Base-by-base conservation (phyloP, 257 asterid species). In the Nicotiana benthamiana region DNA sequence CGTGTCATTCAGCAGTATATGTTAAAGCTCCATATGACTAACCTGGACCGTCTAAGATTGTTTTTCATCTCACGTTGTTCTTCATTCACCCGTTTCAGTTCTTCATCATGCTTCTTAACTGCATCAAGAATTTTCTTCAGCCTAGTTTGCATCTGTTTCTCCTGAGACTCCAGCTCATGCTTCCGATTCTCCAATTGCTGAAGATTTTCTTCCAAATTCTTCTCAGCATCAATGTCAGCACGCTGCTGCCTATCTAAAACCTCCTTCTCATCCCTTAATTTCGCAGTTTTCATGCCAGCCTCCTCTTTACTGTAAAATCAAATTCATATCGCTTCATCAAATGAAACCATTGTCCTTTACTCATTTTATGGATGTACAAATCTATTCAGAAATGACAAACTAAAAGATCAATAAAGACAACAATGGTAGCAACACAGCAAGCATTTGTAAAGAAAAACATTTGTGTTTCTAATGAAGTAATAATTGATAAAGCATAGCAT, bases 201-300 rank as follows among this genome's bases (percentile, higher is more conserved):
- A 84, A 90, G 82, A 90, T 96, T 96, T 88, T 96, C 98, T 87
- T 90, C 97, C 92, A 96, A 84, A 88, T 96, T 91, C 88, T 91
- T 96, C 83, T 77, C 89, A 57, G 95, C 95, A 85, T 94, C 98
- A 81, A 85, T 88, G 86, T 94, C 98, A 85, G 95, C 97, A 85
- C 92, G 91, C 59, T 96, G 98, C 85, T 96, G 97, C 89, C 99
- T 85, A 82, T 96, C 99, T 85, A 91, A 87, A 57, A 91, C 93
- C 92, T 96, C 99, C 86, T 96, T 94, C 90, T 94, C 98, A 74
- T 90, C 97, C 84, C 94, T 94, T 76, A 96, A 77, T 84, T 90
- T 96, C 28, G 98, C 97, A 88, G 99, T 96, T 92, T 89, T 88
- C 92, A 88, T 94, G 81, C 98, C 98, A 80, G 99, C 98, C 92